A percentile compares a stretch with the other conserved stretches of the same genome.
These are phyloP conservation scores for Selaginella moellendorffii DNA, from an alignment of 75 land plant genomes.

Conservation along the genomic window DNA sequence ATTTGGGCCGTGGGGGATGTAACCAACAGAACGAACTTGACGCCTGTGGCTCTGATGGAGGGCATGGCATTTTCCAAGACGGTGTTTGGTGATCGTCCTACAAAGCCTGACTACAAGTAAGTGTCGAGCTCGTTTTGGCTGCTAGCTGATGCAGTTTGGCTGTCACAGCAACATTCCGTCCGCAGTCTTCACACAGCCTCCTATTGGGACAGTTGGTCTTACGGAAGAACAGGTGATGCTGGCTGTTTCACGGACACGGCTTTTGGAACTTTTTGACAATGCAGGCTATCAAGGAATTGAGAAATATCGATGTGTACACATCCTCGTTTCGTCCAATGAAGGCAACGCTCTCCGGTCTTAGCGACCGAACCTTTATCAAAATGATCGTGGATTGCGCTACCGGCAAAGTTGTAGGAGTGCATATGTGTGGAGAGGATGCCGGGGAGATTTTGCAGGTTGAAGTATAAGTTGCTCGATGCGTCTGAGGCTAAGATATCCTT, in stretches of 20 bases:
- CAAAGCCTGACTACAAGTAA: constrained; percentile 79
- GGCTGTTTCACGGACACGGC: neutral
- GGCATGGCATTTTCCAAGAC: constrained; percentile 94
- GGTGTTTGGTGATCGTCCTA: constrained; percentile 59
- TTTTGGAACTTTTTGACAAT: neutral
- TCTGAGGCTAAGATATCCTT: neutral
- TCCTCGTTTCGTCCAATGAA: constrained; percentile 81
- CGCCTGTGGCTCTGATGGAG: constrained; percentile 99
- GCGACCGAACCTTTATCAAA: constrained; percentile 87
- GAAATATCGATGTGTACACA: constrained; percentile 78
- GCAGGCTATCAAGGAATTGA: constrained; percentile 76
- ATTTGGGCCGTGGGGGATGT: constrained; percentile 99
- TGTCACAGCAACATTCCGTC: constrained; percentile 56
- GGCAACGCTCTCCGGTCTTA: constrained; percentile 92
- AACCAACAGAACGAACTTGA: constrained; percentile 80
- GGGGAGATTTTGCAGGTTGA: constrained; percentile 88
- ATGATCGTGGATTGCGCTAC: constrained; percentile 72
- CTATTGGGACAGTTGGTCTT: constrained; percentile 88
- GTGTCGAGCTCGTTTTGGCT: no score
- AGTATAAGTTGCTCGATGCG: neutral
- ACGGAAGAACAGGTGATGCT: constrained; percentile 84
- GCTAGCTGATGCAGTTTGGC: no score
- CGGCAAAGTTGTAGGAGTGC: constrained; percentile 74
- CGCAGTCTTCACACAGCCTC: constrained; percentile 97
- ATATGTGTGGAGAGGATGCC: constrained; percentile 97